These are phyloP conservation scores for Ophiostoma novo-ulmi DNA, from an alignment of 2,329 filamentous ascomycete species.

Conservation along the genomic window DNA sequence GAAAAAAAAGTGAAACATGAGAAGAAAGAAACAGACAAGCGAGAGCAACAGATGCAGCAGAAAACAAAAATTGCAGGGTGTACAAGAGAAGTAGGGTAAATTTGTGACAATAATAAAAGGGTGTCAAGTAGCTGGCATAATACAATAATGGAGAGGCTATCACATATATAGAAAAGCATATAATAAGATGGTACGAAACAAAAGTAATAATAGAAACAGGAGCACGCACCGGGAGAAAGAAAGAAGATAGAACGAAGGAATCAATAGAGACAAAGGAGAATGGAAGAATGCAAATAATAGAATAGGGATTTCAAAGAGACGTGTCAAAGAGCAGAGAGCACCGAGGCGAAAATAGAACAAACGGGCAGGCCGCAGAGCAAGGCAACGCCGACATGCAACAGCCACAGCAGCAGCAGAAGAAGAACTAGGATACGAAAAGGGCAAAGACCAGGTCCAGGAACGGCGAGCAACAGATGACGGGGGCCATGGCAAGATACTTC, in stretches of 20 bases:
- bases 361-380: neutral
- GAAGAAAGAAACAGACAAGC: neutral
- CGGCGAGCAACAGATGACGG: conserved; percentile 7
- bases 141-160: neutral
- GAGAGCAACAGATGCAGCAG: neutral
- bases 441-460: conserved; percentile 7
- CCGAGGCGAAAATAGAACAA: conserved; percentile 13
- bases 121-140: neutral
- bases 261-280: conserved; percentile 13
- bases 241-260: conserved; percentile 9
- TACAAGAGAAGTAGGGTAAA: neutral
- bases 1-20: conserved; percentile 17
- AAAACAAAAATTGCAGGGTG: neutral
- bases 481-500: neutral
- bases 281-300: neutral
- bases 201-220: neutral
- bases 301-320: neutral
- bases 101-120: neutral
- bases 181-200: neutral
- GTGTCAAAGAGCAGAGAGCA: neutral
- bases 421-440: conserved; percentile 16
- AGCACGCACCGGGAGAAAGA: neutral
- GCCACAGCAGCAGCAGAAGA: conserved; percentile 10
- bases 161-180: neutral
- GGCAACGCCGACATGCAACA: conserved; percentile 9